Conservation (phyloP, 371 early-diverging fungal species). For the Mortierella sp. region DNA sequence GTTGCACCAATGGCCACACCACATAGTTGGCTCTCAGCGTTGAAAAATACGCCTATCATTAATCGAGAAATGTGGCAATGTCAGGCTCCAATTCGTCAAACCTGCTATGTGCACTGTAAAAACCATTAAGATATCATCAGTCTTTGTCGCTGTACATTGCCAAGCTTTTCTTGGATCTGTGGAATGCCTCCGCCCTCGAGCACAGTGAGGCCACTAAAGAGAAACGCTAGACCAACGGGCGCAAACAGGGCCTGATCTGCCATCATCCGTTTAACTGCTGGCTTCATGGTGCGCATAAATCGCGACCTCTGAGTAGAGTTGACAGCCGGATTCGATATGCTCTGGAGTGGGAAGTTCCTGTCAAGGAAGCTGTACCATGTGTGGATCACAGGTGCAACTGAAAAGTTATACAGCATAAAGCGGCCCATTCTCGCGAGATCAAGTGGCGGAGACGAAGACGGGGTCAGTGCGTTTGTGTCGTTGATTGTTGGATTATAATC, state of each 20-base stretch:
- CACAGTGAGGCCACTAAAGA: constrained; percentile 75
- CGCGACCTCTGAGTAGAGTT: background rate
- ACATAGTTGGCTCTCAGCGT: constrained; percentile 83
- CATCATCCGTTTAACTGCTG: constrained; percentile 61
- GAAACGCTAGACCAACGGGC: constrained; percentile 74
- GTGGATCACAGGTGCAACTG: constrained; percentile 79
- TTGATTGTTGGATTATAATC: background rate
- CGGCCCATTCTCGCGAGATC: constrained; percentile 55
- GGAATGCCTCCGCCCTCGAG: constrained; percentile 68
- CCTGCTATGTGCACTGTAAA: no score
- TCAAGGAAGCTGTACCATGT: constrained; percentile 82
- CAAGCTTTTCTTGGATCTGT: constrained; percentile 71
- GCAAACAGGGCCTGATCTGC: constrained; percentile 81
- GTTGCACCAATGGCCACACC: constrained; percentile 85
- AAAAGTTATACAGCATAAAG: constrained; percentile 79
- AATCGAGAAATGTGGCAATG: no score
- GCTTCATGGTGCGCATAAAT: constrained; percentile 10
- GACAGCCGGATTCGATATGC: background rate
- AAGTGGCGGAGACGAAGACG: constrained; percentile 2
- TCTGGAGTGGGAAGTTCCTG: constrained; percentile 67
- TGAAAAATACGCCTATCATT: constrained; percentile 58
- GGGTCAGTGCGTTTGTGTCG: background rate
- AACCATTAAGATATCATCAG: no score
- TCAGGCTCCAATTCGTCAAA: no score
- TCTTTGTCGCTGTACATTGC: constrained; percentile 12